These are phyloP conservation scores for Yarrowia porcina DNA, from an alignment of 805 yeast genomes.

Conservation along the genomic window DNA sequence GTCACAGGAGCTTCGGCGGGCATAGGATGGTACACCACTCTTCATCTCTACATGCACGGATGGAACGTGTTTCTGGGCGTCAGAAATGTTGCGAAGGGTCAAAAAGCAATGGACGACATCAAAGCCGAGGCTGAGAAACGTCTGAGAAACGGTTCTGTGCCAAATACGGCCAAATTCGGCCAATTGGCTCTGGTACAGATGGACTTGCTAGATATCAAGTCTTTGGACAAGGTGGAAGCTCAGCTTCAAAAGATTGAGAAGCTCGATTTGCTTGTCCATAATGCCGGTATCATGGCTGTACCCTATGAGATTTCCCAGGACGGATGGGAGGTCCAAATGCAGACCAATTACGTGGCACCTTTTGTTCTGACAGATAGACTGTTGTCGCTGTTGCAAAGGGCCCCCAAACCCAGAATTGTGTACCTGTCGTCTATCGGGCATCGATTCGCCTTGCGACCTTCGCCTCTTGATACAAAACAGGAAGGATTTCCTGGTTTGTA, in stretches of 20 bases:
- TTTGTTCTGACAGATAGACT: slow-evolving; percentile 63
- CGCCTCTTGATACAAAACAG: slow-evolving; percentile 49
- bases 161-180: slow-evolving; percentile 26
- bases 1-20: slow-evolving; percentile 84
- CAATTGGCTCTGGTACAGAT: slow-evolving; percentile 24
- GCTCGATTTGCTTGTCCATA: slow-evolving; percentile 63
- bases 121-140: slow-evolving; percentile 50
- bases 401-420: slow-evolving; percentile 46
- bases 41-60: slow-evolving; percentile 78
- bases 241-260: not conserved
- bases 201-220: slow-evolving; percentile 26
- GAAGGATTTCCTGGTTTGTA: slow-evolving; percentile 60
- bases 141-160: not conserved
- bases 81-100: slow-evolving; percentile 54
- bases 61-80: slow-evolving; percentile 73
- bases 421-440: slow-evolving; percentile 68
- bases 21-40: slow-evolving; percentile 70
- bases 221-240: not conserved
- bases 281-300: slow-evolving; percentile 78
- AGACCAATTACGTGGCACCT: slow-evolving; percentile 73
- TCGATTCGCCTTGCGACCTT: slow-evolving; percentile 48
- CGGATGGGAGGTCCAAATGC: slow-evolving; percentile 74
- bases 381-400: slow-evolving; percentile 48
- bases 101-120: slow-evolving; percentile 55
- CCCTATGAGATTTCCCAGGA: slow-evolving; percentile 63